Evolutionary conservation across 2,329 filamentous ascomycete genomes (phyloP).

Genomic region (Fusarium sp.): DNA sequence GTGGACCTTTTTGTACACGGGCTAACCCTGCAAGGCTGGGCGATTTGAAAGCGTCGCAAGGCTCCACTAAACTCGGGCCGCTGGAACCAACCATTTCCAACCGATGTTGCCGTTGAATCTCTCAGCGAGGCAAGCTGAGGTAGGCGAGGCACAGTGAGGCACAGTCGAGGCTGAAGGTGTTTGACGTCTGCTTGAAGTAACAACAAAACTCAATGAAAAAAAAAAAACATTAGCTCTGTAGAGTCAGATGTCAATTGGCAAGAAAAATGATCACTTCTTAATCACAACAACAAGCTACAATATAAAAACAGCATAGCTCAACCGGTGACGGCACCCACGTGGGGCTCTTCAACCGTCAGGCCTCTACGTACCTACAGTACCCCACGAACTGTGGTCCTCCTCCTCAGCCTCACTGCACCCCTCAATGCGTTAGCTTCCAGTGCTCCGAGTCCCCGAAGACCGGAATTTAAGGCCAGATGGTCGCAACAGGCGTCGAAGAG

Average conservation of each 20-base stretch:
- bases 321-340: slow-evolving; percentile 6
- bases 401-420: slow-evolving; percentile 19
- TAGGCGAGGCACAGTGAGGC: neutral
- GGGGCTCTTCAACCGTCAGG: slow-evolving; percentile 8
- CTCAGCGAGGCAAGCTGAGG: neutral
- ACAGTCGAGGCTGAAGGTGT: neutral
- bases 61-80: slow-evolving; percentile 18
- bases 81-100: slow-evolving; percentile 25
- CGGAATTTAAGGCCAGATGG: neutral
- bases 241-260: neutral
- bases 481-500: too few species aligned
- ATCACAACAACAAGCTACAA: neutral
- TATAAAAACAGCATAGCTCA: neutral
- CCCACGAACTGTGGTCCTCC: slow-evolving; percentile 1
- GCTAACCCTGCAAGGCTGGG: neutral
- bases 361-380: slow-evolving; percentile 22
- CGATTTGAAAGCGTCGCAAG: neutral
- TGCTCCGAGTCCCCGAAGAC: slow-evolving; percentile 32
- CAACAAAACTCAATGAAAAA: neutral
- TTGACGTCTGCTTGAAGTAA: neutral
- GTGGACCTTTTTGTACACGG: neutral
- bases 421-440: slow-evolving; percentile 36
- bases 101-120: neutral
- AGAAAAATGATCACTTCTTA: neutral
- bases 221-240: neutral